These are phyloP conservation scores for Staphylotrichum tortipilum DNA, from an alignment of 495 filamentous ascomycete species.

Conservation along the genomic window DNA sequence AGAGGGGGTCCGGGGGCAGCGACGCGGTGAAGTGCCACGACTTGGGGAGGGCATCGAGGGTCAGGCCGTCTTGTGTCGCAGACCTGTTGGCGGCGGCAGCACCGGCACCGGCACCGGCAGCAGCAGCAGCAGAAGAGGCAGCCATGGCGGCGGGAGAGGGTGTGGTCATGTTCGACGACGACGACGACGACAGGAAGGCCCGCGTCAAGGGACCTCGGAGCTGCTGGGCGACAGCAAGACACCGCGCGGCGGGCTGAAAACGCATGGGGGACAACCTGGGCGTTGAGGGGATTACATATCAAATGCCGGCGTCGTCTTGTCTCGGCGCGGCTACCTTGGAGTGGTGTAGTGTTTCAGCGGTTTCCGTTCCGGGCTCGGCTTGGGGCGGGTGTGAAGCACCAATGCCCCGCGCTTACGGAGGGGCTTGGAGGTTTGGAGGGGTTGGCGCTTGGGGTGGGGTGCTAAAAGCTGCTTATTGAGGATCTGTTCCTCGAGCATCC, in stretches of 20 bases:
- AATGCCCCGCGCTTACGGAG: neutral
- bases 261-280: no score
- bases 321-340: no score
- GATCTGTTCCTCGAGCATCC: no score
- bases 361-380: constrained; percentile 11
- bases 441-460: no score
- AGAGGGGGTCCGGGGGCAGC: constrained; percentile 68
- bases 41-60: constrained; percentile 70
- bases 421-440: no score
- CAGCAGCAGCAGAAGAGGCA: no score
- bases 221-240: constrained; percentile 24
- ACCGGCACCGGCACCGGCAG: no score
- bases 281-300: no score
- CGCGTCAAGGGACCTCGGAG: constrained; percentile 11
- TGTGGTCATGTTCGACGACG: no score
- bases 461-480: no score
- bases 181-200: constrained; percentile 5
- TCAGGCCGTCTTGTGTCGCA: constrained; percentile 10
- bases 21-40: constrained; percentile 75
- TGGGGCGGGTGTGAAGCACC: neutral
- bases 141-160: constrained; percentile 9
- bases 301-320: neutral
- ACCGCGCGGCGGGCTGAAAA: constrained; percentile 22
- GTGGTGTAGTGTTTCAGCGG: no score
- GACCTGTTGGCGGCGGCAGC: constrained; percentile 14